Percentiles rank a stretch among this genome's conserved stretches.
Conservation (phyloP, 2,329 filamentous ascomycete species). For the Talaromyces sp. region DNA sequence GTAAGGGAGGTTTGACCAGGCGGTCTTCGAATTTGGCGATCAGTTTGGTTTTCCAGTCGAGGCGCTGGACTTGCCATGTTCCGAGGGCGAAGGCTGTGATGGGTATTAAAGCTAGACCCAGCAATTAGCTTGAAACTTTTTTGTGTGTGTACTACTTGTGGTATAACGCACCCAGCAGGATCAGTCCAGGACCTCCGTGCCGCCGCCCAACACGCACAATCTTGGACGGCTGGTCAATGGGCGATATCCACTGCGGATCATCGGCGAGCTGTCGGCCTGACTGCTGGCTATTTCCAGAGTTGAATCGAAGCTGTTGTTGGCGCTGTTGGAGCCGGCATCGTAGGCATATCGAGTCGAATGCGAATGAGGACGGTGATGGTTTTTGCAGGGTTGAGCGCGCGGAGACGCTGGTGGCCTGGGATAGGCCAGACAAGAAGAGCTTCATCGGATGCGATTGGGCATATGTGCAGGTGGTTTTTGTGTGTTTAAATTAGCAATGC, state of each 20-base stretch:
- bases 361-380: slow-evolving; percentile 15
- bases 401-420: slow-evolving; percentile 20
- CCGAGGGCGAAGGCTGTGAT: slow-evolving; percentile 85
- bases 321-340: slow-evolving; percentile 35
- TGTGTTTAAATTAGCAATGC: background rate
- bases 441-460: background rate
- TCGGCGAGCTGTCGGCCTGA: slow-evolving; percentile 51
- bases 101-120: slow-evolving; percentile 67
- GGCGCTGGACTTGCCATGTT: slow-evolving; percentile 89
- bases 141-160: background rate
- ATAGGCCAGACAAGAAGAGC: slow-evolving; percentile 16
- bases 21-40: slow-evolving; percentile 91
- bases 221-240: slow-evolving; percentile 78
- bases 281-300: slow-evolving; percentile 19
- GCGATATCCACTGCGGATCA: slow-evolving; percentile 73
- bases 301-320: slow-evolving; percentile 30
- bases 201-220: slow-evolving; percentile 69
- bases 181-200: slow-evolving; percentile 69
- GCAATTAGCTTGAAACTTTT: background rate
- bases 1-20: slow-evolving; percentile 76
- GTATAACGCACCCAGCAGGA: slow-evolving; percentile 60
- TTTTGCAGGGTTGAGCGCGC: slow-evolving; percentile 18
- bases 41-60: slow-evolving; percentile 90
- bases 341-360: slow-evolving; percentile 28
- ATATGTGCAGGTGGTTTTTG: background rate